Evolutionary conservation across 352 stramenopile species (phyloP).

Genomic region (Phytophthora melonis): DNA sequence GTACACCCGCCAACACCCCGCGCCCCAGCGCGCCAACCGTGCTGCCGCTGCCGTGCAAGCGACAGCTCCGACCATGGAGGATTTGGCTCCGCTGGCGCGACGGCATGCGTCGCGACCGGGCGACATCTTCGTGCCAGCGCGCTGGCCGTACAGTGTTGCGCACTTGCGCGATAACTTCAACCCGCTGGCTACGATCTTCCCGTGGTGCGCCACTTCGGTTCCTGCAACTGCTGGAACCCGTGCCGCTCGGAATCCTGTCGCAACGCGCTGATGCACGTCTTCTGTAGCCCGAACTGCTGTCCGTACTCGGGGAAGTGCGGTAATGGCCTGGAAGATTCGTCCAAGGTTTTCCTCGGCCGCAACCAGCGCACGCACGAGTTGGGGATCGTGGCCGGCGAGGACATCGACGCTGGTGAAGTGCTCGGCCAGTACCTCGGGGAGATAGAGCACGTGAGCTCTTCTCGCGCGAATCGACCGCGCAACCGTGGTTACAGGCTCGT

Average conservation of each 20-base stretch:
- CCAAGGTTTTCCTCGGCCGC: neutral
- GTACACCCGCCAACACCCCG: neutral
- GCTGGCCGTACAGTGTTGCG: neutral
- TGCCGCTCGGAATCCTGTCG: neutral
- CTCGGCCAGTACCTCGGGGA: neutral
- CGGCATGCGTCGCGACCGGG: neutral
- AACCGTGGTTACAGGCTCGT: neutral
- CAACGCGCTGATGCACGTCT: neutral
- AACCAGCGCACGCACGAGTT: neutral
- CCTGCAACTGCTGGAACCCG: neutral
- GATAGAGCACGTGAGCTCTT: neutral
- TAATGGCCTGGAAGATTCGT: neutral
- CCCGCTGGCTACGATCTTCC: neutral
- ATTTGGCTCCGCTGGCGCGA: neutral
- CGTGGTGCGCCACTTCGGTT: neutral
- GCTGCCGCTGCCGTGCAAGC: neutral
- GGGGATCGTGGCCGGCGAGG: neutral
- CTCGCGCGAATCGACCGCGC: neutral
- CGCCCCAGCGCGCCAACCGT: neutral
- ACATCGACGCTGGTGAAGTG: neutral
- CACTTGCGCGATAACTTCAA: neutral
- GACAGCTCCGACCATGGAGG: neutral
- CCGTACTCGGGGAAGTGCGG: neutral
- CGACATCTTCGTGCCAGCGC: neutral
- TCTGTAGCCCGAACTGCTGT: neutral